Conservation (phyloP, 2,329 filamentous ascomycete species). For the Periconia digitata region DNA sequence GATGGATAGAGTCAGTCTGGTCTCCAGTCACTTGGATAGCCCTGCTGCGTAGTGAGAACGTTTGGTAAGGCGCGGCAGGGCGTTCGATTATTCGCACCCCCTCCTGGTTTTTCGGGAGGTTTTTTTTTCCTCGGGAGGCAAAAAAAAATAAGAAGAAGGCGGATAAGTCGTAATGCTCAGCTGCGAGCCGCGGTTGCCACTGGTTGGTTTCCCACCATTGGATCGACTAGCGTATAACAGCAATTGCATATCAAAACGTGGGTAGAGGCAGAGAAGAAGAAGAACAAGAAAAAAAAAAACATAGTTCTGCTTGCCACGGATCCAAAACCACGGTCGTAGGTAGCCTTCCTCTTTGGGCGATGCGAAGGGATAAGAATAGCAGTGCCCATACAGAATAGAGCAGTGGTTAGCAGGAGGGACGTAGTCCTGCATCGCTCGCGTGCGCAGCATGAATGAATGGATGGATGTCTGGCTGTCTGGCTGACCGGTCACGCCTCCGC, state of each 20-base stretch:
- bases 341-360: neutral
- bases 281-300: too few species aligned
- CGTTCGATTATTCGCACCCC: too few species aligned
- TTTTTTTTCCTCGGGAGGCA: too few species aligned
- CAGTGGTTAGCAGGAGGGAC: too few species aligned
- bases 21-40: too few species aligned
- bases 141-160: neutral
- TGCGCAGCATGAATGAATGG: neutral
- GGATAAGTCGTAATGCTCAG: neutral
- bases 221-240: neutral
- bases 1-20: too few species aligned
- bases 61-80: neutral
- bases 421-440: slow-evolving; percentile 8
- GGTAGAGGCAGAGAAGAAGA: too few species aligned
- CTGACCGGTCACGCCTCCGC: slow-evolving; percentile 22
- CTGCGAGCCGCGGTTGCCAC: neutral
- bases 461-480: neutral
- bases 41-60: too few species aligned
- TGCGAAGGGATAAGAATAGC: neutral
- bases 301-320: too few species aligned
- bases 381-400: too few species aligned
- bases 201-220: neutral
- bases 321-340: too few species aligned
- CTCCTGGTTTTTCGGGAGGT: neutral
- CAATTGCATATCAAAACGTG: too few species aligned